Conservation (phyloP, 2,329 filamentous ascomycete species). For the Dothidotthia symphoricarpi region DNA sequence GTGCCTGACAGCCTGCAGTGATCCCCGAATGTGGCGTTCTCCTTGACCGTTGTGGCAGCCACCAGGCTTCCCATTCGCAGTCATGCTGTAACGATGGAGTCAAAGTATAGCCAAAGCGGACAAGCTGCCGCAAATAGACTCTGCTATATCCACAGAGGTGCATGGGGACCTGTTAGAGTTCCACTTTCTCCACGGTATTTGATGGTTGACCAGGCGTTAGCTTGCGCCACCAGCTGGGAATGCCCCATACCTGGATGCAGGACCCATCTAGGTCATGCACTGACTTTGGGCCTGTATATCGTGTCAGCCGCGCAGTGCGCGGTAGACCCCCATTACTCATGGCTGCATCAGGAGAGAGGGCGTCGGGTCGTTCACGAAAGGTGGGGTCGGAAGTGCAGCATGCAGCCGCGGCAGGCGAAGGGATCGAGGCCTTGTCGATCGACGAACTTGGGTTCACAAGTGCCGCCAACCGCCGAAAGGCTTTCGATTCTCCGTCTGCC, state of each 20-base stretch:
- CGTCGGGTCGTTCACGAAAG: conserved; percentile 22
- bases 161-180: conserved; percentile 16
- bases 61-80: background rate
- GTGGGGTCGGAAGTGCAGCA: conserved; percentile 19
- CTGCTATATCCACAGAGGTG: conserved; percentile 5
- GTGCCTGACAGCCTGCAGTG: conserved; percentile 25
- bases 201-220: conserved; percentile 20
- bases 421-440: conserved; percentile 16
- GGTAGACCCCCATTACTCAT: conserved; percentile 10
- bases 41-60: background rate
- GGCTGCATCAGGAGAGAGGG: conserved; percentile 10
- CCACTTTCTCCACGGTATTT: conserved; percentile 18
- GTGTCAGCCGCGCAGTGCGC: conserved; percentile 36
- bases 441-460: conserved; percentile 29
- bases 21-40: conserved; percentile 1
- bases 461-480: too few relatives aligned
- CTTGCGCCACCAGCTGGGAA: conserved; percentile 8
- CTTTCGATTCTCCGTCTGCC: too few relatives aligned
- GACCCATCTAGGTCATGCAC: conserved; percentile 6
- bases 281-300: conserved; percentile 3
- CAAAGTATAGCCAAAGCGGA: conserved; percentile 8
- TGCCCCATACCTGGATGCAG: conserved; percentile 9
- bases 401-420: conserved; percentile 13
- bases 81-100: conserved; percentile 6
- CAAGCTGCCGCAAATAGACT: conserved; percentile 12